Base-by-base conservation (phyloP, 257 asterid genomes). In the Solanum medicagineum region DNA sequence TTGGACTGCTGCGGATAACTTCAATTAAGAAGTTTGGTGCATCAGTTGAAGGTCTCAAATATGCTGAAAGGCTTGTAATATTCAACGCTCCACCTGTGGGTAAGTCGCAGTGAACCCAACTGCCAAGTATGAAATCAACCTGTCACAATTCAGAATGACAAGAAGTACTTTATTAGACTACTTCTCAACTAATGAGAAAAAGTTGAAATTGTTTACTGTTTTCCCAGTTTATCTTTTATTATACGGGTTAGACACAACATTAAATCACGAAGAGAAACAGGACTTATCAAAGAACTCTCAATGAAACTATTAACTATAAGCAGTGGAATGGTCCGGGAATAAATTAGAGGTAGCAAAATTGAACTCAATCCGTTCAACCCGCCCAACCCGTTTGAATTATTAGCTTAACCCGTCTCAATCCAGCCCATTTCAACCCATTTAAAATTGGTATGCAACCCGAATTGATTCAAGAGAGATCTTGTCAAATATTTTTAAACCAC, bases 11-110 rank as follows among this genome's bases (percentile, higher is more conserved):
- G 81, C 89, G 97, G 88, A 96, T 92, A 87, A 95, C 89, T 0
- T 94, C 99, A 19, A 95, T 5, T 53, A 94, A 74, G 88, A 94
- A 94, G 90, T 96, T 95, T 8, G 99, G 98, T 4, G 98, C 99
- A 87, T 95, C 91, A 4, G 97, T 93, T 8, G 87, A 87, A 80
- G 98, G 80, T 54, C 90, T 94, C 85, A 94, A 83, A 87, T 95
- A 94, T 84, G 93, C 92, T 0, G 95, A 92, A 84, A 96, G 93
- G 90, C 92, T 93, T 26, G 94, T 90, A 26, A 95, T 96, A 92
- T 95, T 93, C 87, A 95, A 86, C 59, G 90, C 90, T 84, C 91
- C 95, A 9, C 97, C 98, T 0, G 97, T 89, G 26, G 99, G 99
- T 86, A 95, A 86, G 89, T 88, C 84, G 93, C 98, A 91, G 88